phyloP scores from a whole-genome alignment of 2,329 filamentous ascomycete genomes.

The Colletotrichum simmondsii region DNA sequence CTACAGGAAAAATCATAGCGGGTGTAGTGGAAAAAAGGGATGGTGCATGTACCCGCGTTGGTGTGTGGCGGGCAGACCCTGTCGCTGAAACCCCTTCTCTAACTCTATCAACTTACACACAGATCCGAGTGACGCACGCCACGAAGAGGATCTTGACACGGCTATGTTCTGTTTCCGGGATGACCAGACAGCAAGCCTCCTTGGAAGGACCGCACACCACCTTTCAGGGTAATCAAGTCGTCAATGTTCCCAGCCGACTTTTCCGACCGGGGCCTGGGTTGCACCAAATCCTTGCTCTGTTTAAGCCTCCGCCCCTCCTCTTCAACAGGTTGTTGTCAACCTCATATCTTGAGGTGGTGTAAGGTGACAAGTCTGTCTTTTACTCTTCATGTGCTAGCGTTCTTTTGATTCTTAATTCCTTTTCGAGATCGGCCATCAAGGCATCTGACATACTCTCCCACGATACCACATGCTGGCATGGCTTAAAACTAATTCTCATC shows the following conservation, averaged over 20 bases:
- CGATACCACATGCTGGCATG: constrained; percentile 30
- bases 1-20: not conserved
- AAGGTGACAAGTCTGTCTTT: not conserved
- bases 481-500: constrained; percentile 12
- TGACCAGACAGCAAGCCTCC: constrained; percentile 8
- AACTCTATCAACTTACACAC: constrained; percentile 34
- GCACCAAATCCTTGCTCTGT: not conserved
- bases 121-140: constrained; percentile 34
- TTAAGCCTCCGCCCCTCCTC: constrained; percentile 23
- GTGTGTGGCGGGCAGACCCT: constrained; percentile 22
- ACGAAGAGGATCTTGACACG: constrained; percentile 19
- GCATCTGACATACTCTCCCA: not conserved
- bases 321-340: not conserved
- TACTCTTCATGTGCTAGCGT: not conserved
- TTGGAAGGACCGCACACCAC: constrained; percentile 1
- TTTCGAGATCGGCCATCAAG: not conserved
- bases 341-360: constrained; percentile 15
- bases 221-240: constrained; percentile 12
- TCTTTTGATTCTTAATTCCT: not conserved
- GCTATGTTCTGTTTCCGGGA: constrained; percentile 10
- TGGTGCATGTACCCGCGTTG: constrained; percentile 18
- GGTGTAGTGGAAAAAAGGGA: not conserved
- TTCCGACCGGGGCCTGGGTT: constrained; percentile 18
- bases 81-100: constrained; percentile 33
- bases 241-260: constrained; percentile 7